phyloP scores from a whole-genome alignment of 2,329 filamentous ascomycete genomes.

The Aschersonia sp. region DNA sequence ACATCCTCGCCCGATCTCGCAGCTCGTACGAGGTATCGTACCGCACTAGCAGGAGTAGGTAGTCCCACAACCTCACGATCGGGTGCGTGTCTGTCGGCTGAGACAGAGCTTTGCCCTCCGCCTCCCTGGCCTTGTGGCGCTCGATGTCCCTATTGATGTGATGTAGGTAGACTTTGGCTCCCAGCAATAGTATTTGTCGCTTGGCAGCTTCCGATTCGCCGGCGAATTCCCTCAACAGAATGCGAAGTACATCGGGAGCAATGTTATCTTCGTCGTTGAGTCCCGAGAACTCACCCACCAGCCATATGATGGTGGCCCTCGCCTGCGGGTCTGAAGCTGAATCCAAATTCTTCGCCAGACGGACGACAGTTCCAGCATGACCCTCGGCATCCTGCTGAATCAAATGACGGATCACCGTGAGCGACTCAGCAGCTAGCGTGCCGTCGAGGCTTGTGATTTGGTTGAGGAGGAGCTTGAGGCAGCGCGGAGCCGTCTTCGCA shows the following conservation, averaged over 20 bases:
- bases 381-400: slow-evolving; percentile 80
- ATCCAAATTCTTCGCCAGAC: slow-evolving; percentile 82
- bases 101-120: slow-evolving; percentile 15
- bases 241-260: slow-evolving; percentile 80
- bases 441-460: slow-evolving; percentile 85
- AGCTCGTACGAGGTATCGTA: slow-evolving; percentile 95
- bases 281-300: slow-evolving; percentile 87
- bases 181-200: slow-evolving; percentile 80
- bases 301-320: slow-evolving; percentile 89
- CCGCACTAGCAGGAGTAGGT: slow-evolving; percentile 69
- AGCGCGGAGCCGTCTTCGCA: slow-evolving; percentile 55
- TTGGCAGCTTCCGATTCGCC: slow-evolving; percentile 78
- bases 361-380: slow-evolving; percentile 74
- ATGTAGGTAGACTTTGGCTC: slow-evolving; percentile 93
- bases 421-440: slow-evolving; percentile 75
- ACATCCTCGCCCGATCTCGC: slow-evolving; percentile 79
- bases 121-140: slow-evolving; percentile 5
- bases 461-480: slow-evolving; percentile 66
- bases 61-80: slow-evolving; percentile 68
- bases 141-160: slow-evolving; percentile 55
- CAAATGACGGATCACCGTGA: slow-evolving; percentile 89
- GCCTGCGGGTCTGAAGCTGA: slow-evolving; percentile 77
- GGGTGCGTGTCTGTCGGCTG: slow-evolving; percentile 36
- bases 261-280: slow-evolving; percentile 73
- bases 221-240: slow-evolving; percentile 72